phyloP scores from a whole-genome alignment of 768 basidiomycete genomes.

The Cantharellus cinnabarinus region DNA sequence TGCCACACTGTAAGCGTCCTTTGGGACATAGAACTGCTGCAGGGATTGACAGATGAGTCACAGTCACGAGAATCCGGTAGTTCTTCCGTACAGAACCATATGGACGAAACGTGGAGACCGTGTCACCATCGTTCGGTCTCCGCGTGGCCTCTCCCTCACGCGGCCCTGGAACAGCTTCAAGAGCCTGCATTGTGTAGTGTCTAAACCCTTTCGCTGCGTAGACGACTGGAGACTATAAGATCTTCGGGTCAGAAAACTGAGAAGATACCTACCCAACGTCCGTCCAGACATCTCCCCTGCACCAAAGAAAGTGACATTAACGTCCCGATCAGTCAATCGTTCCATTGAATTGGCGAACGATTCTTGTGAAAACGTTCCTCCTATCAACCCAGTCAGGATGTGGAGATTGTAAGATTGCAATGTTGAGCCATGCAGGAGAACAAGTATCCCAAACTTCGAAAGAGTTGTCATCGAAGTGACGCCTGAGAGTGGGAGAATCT shows the following conservation, averaged over 20 bases:
- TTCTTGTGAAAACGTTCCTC: slow-evolving; percentile 26
- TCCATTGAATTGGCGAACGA: slow-evolving; percentile 39
- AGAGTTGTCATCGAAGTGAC: slow-evolving; percentile 38
- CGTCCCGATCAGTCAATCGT: slow-evolving; percentile 32
- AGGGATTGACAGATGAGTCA: background rate
- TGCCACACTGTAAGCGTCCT: slow-evolving; percentile 42
- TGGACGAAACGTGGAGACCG: slow-evolving; percentile 28
- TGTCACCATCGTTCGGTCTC: background rate
- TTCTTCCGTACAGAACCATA: slow-evolving; percentile 39
- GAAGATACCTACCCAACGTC: slow-evolving; percentile 30
- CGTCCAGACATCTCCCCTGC: slow-evolving; percentile 32
- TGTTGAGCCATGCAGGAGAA: slow-evolving; percentile 39
- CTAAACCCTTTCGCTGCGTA: slow-evolving; percentile 44
- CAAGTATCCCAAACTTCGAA: slow-evolving; percentile 39
- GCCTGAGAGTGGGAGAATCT: slow-evolving; percentile 29
- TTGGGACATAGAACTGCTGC: slow-evolving; percentile 50
- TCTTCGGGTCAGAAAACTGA: background rate
- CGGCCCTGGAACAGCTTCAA: slow-evolving; percentile 25
- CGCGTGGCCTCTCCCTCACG: background rate
- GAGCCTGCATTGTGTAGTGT: slow-evolving; percentile 35
- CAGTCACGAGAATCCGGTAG: background rate
- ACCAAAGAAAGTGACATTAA: slow-evolving; percentile 39
- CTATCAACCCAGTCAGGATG: slow-evolving; percentile 37
- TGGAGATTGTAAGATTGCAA: slow-evolving; percentile 53
- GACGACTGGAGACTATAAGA: slow-evolving; percentile 28